Evolutionary conservation across 805 yeast genomes (phyloP).

Genomic region (Kuraishia borneana): DNA sequence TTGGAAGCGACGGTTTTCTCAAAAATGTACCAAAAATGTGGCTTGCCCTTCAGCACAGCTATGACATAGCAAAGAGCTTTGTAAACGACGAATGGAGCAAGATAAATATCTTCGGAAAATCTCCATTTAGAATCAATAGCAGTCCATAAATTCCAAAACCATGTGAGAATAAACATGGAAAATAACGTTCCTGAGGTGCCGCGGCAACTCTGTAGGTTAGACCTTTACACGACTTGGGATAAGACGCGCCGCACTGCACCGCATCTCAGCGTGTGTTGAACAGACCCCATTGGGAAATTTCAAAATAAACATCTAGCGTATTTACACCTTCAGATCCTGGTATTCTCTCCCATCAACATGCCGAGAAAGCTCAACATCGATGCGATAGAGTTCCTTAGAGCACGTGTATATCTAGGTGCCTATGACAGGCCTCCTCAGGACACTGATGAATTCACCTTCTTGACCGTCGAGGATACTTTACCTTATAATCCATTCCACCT

Average conservation of each 20-base stretch:
- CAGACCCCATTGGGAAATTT: neutral
- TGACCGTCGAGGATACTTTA: conserved; percentile 85
- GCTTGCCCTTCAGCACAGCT: conserved; percentile 22
- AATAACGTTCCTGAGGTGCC: too few species aligned
- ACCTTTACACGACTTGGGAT: too few species aligned
- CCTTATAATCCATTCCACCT: conserved; percentile 93
- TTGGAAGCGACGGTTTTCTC: conserved; percentile 40
- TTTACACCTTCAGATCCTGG: neutral
- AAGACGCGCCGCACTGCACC: too few species aligned
- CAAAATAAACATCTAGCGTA: neutral
- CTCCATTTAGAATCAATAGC: conserved; percentile 36
- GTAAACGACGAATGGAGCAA: conserved; percentile 31
- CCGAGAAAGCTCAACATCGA: conserved; percentile 14
- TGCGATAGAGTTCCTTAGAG: conserved; percentile 28
- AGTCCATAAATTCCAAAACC: conserved; percentile 16
- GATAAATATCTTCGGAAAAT: conserved; percentile 38
- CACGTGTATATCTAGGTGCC: conserved; percentile 83
- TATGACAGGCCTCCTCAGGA: conserved; percentile 72
- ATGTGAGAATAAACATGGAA: too few species aligned
- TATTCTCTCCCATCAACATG: conserved; percentile 7
- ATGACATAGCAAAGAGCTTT: conserved; percentile 30
- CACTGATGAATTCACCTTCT: conserved; percentile 65
- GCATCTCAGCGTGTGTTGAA: too few species aligned
- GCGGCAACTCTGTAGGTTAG: too few species aligned
- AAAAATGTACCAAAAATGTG: conserved; percentile 62